Conservation (phyloP, 192 early-diverging fungal genomes). For the Podochytrium sp. region DNA sequence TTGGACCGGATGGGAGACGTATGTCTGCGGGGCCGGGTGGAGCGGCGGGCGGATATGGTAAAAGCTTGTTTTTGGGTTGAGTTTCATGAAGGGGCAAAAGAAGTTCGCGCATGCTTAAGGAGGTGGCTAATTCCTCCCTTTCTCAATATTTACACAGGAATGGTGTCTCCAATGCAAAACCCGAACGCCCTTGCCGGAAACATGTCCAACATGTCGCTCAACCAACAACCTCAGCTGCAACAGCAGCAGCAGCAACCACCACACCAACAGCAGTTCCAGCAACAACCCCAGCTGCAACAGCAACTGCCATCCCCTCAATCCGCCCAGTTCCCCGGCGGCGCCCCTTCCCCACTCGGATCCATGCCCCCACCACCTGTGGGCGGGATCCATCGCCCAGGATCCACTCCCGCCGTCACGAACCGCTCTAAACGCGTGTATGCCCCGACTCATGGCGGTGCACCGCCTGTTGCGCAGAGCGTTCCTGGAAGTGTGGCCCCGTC, state of each 20-base stretch:
- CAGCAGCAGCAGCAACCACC: slow-evolving; percentile 4
- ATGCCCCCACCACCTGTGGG: not conserved
- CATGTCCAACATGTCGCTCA: slow-evolving; percentile 5
- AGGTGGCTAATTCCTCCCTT: too few relatives aligned
- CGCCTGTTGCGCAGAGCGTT: not conserved
- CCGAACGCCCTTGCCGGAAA: slow-evolving; percentile 4
- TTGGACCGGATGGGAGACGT: too few relatives aligned
- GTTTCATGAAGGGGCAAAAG: too few relatives aligned
- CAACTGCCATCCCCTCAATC: slow-evolving; percentile 22
- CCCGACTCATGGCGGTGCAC: not conserved
- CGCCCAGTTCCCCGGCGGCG: not conserved
- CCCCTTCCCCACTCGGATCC: not conserved
- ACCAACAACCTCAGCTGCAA: not conserved
- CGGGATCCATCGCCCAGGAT: slow-evolving; percentile 1
- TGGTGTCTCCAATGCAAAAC: slow-evolving; percentile 5
- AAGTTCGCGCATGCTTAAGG: too few relatives aligned
- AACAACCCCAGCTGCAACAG: slow-evolving; percentile 27
- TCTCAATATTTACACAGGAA: not conserved
- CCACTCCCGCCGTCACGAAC: not conserved
- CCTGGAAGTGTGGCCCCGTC: slow-evolving; percentile 17
- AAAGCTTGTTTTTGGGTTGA: too few relatives aligned
- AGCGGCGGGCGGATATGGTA: too few relatives aligned
- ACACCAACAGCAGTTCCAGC: slow-evolving; percentile 23
- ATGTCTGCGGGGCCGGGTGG: too few relatives aligned
- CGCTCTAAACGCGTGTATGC: slow-evolving; percentile 30